These are phyloP conservation scores for Mycena sanguinolenta DNA, from an alignment of 768 basidiomycete species.

Conservation along the genomic window DNA sequence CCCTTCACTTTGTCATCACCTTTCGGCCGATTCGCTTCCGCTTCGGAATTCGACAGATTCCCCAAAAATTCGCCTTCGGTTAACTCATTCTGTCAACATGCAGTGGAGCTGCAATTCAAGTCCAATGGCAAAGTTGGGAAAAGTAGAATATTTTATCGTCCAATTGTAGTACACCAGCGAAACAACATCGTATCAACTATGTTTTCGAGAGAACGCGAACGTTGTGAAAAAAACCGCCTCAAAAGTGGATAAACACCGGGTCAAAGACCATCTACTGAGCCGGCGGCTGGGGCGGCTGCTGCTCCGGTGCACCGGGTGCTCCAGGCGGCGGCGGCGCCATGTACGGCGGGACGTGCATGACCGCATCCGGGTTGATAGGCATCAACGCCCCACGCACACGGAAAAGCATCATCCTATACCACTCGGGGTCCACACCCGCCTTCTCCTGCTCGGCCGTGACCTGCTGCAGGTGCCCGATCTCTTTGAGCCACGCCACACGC, in stretches of 20 bases:
- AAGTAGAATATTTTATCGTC: slow-evolving; percentile 4
- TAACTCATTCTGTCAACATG: too few relatives aligned
- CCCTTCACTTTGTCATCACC: slow-evolving; percentile 2
- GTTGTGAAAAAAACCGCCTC: background rate
- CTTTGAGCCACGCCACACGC: slow-evolving; percentile 85
- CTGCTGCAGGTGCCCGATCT: slow-evolving; percentile 80
- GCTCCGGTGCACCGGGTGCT: slow-evolving; percentile 52
- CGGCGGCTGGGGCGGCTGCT: slow-evolving; percentile 54
- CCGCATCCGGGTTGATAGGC: slow-evolving; percentile 66
- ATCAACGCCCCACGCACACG: slow-evolving; percentile 82
- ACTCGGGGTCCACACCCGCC: slow-evolving; percentile 83
- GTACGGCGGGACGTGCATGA: slow-evolving; percentile 55
- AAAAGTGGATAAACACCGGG: background rate
- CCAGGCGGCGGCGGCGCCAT: slow-evolving; percentile 41
- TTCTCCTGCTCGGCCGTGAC: slow-evolving; percentile 88
- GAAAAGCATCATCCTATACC: slow-evolving; percentile 89
- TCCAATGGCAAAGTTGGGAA: too few relatives aligned
- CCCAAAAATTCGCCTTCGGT: too few relatives aligned
- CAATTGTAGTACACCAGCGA: background rate
- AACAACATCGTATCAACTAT: slow-evolving; percentile 9
- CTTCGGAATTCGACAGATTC: too few relatives aligned
- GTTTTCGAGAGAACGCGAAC: slow-evolving; percentile 10
- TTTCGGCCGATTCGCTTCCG: background rate
- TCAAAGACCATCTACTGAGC: slow-evolving; percentile 7
- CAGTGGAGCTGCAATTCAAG: too few relatives aligned